Evolutionary conservation across 176 grass and related monocot species (phyloP).

Genomic region (Hordeum vulgare): MorexV3_pseudomolecules_assembly NC_058519.1:120737777-120738276

Average conservation of each 20-base stretch:
- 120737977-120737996: conserved; percentile 16
- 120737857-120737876: not conserved
- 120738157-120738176: conserved; percentile 2
- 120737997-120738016: not conserved
- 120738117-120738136: not conserved
- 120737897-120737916: not conserved
- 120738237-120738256: not conserved
- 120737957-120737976: not conserved
- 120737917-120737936: conserved; percentile 21
- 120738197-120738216: not conserved
- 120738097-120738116: not conserved
- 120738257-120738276: not conserved
- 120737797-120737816: conserved; percentile 77
- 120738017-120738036: conserved; percentile 19
- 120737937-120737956: conserved; percentile 13
- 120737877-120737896: conserved; percentile 2
- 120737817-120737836: conserved; percentile 48
- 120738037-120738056: not conserved
- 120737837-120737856: not conserved
- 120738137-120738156: not conserved
- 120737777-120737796: conserved; percentile 78
- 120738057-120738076: conserved; percentile 18
- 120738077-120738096: not conserved
- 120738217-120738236: conserved; percentile 2
- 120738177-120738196: conserved; percentile 1